Base-by-base conservation (phyloP, 208 protist species). In the Strigomonas galati region DNA sequence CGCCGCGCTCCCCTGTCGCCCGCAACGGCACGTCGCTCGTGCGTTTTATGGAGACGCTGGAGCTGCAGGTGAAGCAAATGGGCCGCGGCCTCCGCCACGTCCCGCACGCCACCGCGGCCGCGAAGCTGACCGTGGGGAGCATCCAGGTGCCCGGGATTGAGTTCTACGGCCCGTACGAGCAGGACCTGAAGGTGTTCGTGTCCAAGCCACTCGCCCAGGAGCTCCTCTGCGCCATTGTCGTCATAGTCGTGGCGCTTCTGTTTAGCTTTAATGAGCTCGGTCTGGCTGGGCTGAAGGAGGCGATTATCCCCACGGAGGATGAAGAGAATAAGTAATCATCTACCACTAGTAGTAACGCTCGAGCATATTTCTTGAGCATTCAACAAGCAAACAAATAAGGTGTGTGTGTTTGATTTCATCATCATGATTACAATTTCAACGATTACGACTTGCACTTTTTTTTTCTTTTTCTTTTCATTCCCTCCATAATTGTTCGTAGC, bases 251-350 rank as follows among this genome's bases (percentile, higher is more conserved):
- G 1, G 72, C 89, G 27, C 51, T 78, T 24, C 54, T 52, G 1
- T 93, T 93, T 66, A 65, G 73, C 21, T 58, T 80, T 14, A 44
- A 67, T 9, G 84, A 90, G 66, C 68, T 93, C 26, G 87, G 84
- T 2, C 32, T 79, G 3, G 40, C 0, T 1, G 73, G 71, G 35
- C 60, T 82, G 17, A 72, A 65, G 28, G 48, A 55, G 23, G 40
- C 85, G 21, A 32, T 82, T 27, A 49, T 71, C 23, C 52, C 62
- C 12, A 46, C 17, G 31, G 30, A 24, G 10, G 21, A 31, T 4
- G 7, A 37, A 23, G 17, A 44, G 14, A 14, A n/a, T n/a, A n/a
- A 58, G 24, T 58, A 58, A 35, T 37, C n/a, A 10, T 21, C 27
- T 37, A 4, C 31, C 21, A 55, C 51, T 55, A 55, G 28, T n/a